A percentile compares a stretch with the other conserved stretches of the same genome.
phyloP scores from a whole-genome alignment of 2,329 filamentous ascomycete genomes.

The Calycina herbarum region DNA sequence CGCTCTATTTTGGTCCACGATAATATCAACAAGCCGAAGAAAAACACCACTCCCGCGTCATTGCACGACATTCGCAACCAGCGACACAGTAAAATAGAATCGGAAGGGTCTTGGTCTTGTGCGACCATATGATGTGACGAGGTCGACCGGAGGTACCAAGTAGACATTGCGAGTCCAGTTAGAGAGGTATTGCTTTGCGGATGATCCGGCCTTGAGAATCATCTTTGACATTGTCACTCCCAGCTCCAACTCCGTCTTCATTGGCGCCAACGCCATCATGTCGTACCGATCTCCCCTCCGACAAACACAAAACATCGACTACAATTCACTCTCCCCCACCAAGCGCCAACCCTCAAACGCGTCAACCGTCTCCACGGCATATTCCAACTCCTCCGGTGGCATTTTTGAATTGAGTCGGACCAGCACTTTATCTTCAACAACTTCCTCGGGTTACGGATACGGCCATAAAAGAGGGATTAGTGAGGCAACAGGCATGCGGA shows the following conservation, averaged over 20 bases:
- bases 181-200: neutral
- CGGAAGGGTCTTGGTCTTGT: slow-evolving; percentile 10
- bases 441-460: slow-evolving; percentile 56
- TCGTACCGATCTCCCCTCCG: slow-evolving; percentile 57
- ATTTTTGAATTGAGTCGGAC: slow-evolving; percentile 58
- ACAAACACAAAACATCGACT: slow-evolving; percentile 55
- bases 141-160: neutral
- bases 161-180: slow-evolving; percentile 1
- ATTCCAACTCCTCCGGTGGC: slow-evolving; percentile 53
- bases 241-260: neutral
- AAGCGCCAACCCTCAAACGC: slow-evolving; percentile 67
- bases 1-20: slow-evolving; percentile 21
- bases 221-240: slow-evolving; percentile 8
- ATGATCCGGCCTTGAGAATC: slow-evolving; percentile 20
- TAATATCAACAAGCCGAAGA: slow-evolving; percentile 21
- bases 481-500: slow-evolving; percentile 62
- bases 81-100: slow-evolving; percentile 12
- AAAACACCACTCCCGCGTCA: slow-evolving; percentile 15
- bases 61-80: slow-evolving; percentile 5
- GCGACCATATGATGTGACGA: slow-evolving; percentile 19
- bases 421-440: slow-evolving; percentile 71
- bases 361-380: slow-evolving; percentile 69
- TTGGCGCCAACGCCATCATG: slow-evolving; percentile 9
- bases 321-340: slow-evolving; percentile 38
- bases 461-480: slow-evolving; percentile 75